Evolutionary conservation across 345 rosid species (phyloP).

Genomic region (Melaleuca quinquenervia): DNA sequence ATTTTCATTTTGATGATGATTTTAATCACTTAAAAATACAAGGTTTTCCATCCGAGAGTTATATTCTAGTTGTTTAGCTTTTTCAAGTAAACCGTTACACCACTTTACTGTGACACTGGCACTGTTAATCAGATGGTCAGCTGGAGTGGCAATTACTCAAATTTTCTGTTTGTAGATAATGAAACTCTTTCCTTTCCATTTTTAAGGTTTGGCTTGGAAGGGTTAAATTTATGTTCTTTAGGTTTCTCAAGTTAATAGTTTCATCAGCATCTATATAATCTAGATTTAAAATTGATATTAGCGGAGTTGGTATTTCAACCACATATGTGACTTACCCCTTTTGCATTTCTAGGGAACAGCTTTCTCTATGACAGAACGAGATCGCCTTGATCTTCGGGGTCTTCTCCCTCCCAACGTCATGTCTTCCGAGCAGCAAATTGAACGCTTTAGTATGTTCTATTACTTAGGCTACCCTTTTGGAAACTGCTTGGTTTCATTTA

Average conservation of each 20-base stretch:
- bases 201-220: neutral
- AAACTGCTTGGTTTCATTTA: neutral
- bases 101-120: neutral
- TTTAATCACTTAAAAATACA: neutral
- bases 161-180: neutral
- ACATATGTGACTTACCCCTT: neutral
- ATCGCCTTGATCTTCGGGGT: slow-evolving; percentile 93
- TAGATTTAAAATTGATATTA: neutral
- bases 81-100: neutral
- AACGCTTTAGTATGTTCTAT: slow-evolving; percentile 66
- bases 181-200: neutral
- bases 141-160: neutral
- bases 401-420: slow-evolving; percentile 87
- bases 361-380: slow-evolving; percentile 90
- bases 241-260: neutral
- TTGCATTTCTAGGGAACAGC: slow-evolving; percentile 65
- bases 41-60: neutral
- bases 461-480: neutral
- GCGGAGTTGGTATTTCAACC: neutral
- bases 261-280: neutral
- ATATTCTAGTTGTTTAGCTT: neutral
- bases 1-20: neutral
- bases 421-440: slow-evolving; percentile 82
- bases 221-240: neutral
- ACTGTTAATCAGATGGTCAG: neutral